A percentile compares a stretch with the other conserved stretches of the same genome.
phyloP scores from a whole-genome alignment of 1,284 basidiomycete species.

The Sphaerobolus stellatus region DNA sequence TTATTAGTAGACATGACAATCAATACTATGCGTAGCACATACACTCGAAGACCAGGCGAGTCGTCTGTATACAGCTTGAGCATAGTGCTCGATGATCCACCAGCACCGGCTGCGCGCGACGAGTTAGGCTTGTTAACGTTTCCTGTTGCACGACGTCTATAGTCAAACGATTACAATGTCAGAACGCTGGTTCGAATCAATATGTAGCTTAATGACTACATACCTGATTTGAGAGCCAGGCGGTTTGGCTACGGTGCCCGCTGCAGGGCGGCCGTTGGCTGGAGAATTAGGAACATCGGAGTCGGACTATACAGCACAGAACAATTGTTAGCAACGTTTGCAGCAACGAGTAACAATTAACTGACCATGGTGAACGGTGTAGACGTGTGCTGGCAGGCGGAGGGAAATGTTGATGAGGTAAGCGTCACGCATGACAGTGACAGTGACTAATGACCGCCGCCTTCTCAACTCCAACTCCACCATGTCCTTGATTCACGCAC shows the following conservation, averaged over 20 bases:
- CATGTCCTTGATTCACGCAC: conserved; percentile 68
- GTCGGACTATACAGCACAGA: conserved; percentile 65
- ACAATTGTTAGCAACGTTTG: no score
- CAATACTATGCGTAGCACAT: conserved; percentile 38
- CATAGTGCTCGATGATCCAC: conserved; percentile 97
- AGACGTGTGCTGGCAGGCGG: conserved; percentile 13
- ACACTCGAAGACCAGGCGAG: conserved; percentile 95
- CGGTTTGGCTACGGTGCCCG: conserved; percentile 59
- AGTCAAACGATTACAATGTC: conserved; percentile 5
- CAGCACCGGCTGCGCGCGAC: conserved; percentile 89
- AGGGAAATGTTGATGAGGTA: conserved; percentile 7
- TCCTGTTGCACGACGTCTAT: conserved; percentile 77
- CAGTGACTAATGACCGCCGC: not conserved
- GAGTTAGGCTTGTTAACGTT: conserved; percentile 81
- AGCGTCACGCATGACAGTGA: conserved; percentile 4
- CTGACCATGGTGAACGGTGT: conserved; percentile 9
- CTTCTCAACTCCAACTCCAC: not conserved
- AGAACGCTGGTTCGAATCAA: not conserved
- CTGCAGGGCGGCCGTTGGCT: conserved; percentile 28
- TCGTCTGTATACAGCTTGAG: conserved; percentile 98
- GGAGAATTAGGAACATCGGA: conserved; percentile 54
- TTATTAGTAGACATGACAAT: conserved; percentile 12
- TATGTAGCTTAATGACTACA: conserved; percentile 24
- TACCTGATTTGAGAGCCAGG: conserved; percentile 78
- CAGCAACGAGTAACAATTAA: not conserved